Base-by-base conservation (phyloP, 192 early-diverging fungal species). In the Diversispora epigaea region DNA sequence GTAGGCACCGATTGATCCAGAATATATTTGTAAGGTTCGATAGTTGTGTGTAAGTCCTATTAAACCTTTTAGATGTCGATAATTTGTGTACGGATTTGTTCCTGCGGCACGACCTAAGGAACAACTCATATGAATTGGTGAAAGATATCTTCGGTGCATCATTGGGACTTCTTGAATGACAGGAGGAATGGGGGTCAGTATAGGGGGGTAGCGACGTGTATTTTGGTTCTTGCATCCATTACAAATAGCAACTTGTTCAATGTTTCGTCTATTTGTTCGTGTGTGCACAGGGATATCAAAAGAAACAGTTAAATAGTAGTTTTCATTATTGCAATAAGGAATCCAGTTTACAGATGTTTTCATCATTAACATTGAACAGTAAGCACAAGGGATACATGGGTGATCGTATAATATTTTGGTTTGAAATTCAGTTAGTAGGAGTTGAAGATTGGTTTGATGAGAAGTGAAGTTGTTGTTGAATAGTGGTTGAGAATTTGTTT, bases 361-460 rank as follows among this genome's bases (percentile, higher is more conserved):
- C 9, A 32, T 17, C 50, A 70, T 52, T 70, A 70, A n/a, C 7
- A 12, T 70, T 55, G 68, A 52, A 70, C 68, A 70, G 17, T 70
- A 15, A n/a, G 25, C n/a, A 43, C 68, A 70, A 70, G 68, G 68
- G 17, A 55, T 56, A 17, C 12, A 54, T 12, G 54, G 32, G 41
- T 70, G 12, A 8, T 70, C 21, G 41, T 70, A 70, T 6, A 70
- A 32, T 5, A 70, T 70, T 50, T n/a, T 43, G 15, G 21, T 49
- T 55, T 55, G 22, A 45, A 70, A 70, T 70, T 55, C 39, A 8
- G 21, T 46, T 47, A 66, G 46, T 3, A 58, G 56, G 19, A 5
- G 19, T 58, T 58, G 19, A 25, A 58, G 19, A 21, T 19, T 25
- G 6, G 56, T 8, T 6, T 19, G 22, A 19, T 19, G 56, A 58